Evolutionary conservation across 495 filamentous ascomycete genomes (phyloP), one percentile per base, ranked within the genome.

Genomic region (Sordaria brevicollis): DNA sequence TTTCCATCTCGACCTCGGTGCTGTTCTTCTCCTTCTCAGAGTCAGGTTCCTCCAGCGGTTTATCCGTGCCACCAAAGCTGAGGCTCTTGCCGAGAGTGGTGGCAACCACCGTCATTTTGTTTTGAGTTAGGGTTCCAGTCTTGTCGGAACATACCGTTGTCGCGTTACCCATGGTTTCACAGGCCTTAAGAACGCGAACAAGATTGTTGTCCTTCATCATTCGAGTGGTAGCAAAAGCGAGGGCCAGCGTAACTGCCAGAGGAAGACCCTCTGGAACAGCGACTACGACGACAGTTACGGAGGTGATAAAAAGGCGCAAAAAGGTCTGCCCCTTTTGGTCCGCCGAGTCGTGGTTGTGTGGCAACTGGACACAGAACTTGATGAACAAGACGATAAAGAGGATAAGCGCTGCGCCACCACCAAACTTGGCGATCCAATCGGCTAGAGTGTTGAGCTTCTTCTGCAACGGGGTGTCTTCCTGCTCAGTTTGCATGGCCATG

Each of bases 131-230:
- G 4, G 94, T 98, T 65, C 94, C 94, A 0, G 94, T 98, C 79
- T 98, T 98, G 82, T 98, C 94, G 3, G 94, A 97, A 81, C 94
- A 98, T 38, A 98, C 90, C 1, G 92, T 94, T 0, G 94, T 97
- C 2, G 94, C 94, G 79, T 97, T 97, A 13, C 94, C 94, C 94
- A 98, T 98, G 3, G 94, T 96, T 79, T 98, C 94, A 79, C 94
- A 98, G 31, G 94, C 93, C 73, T 92, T 89, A 21, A 98, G 83
- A 38, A 93, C 86, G 43, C 94, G 92, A 36, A 98, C 94, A 62
- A 98, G 79, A 72, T 97, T 97, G 80, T 97, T 96, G 73, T 97
- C 94, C 76, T 92, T 94, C 67, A 97, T 84, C 94, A 98, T 98
- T 19, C 93, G 85, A 25, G 90, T 97, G 1, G 94, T 98, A 11